These are phyloP conservation scores for Plantago coronopus DNA, from an alignment of 305 asterid genomes.

Conservation along the genomic window DNA sequence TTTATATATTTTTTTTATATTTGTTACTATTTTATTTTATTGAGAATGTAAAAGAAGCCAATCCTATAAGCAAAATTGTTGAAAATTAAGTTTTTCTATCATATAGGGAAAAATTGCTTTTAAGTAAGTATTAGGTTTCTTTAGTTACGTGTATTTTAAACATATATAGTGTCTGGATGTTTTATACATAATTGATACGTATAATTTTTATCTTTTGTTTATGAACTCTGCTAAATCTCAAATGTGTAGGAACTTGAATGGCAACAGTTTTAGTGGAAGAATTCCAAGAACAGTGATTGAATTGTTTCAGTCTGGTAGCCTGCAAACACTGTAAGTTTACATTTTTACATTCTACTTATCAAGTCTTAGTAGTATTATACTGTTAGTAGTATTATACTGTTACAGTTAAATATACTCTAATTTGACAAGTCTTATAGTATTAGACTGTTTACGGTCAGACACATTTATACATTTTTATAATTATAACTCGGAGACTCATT, in stretches of 20 bases:
- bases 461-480: neutral
- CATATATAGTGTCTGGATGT: neutral
- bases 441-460: too few species aligned
- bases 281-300: conserved; percentile 23
- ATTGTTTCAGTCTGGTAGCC: conserved; percentile 20
- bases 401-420: too few species aligned
- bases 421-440: too few species aligned
- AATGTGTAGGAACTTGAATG: conserved; percentile 20
- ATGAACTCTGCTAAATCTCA: neutral
- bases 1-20: neutral
- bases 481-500: neutral
- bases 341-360: too few species aligned
- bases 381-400: neutral
- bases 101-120: too few species aligned
- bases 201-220: neutral
- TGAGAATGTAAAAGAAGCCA: neutral
- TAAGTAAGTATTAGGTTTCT: too few species aligned
- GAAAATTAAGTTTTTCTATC: too few species aligned
- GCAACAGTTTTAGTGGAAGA: conserved; percentile 24
- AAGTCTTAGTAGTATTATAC: neutral
- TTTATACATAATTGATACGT: neutral
- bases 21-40: neutral
- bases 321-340: conserved; percentile 26
- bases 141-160: too few species aligned
- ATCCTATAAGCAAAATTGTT: too few species aligned